phyloP scores from a whole-genome alignment of 495 filamentous ascomycete species.

The Tetracladium setigerum region DNA sequence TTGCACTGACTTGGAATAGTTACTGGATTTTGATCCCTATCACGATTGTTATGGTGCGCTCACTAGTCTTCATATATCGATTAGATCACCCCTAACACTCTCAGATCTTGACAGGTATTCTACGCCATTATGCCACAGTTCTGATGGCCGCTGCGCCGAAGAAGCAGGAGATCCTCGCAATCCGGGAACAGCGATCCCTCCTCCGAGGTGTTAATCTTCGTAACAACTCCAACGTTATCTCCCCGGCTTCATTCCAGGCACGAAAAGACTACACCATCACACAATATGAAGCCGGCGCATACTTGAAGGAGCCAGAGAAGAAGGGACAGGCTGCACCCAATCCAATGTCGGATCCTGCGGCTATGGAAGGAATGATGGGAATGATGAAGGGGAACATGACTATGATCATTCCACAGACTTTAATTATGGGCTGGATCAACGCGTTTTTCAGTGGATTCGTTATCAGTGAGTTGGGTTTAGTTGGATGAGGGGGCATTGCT shows the following conservation, averaged over 20 bases:
- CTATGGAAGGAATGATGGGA: conserved; percentile 99
- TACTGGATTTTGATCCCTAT: conserved; percentile 99
- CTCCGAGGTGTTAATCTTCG: conserved; percentile 81
- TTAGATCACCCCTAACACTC: conserved; percentile 2
- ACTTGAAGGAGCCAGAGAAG: conserved; percentile 79
- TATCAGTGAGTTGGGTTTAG: conserved; percentile 59
- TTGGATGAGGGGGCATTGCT: conserved; percentile 1
- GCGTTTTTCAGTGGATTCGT: conserved; percentile 97
- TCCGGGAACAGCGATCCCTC: conserved; percentile 83
- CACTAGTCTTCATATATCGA: background rate
- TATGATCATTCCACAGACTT: conserved; percentile 97
- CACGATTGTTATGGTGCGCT: conserved; percentile 83
- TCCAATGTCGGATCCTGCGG: conserved; percentile 93
- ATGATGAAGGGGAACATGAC: conserved; percentile 99
- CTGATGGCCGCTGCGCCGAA: conserved; percentile 84
- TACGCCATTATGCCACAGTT: conserved; percentile 90
- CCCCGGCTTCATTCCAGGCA: conserved; percentile 63
- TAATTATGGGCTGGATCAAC: conserved; percentile 99
- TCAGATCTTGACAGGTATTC: conserved; percentile 86
- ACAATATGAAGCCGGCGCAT: conserved; percentile 75
- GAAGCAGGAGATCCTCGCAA: conserved; percentile 63
- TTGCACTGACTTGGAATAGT: conserved; percentile 34
- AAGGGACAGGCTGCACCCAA: conserved; percentile 84
- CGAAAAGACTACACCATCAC: conserved; percentile 74
- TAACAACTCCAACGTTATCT: conserved; percentile 65